Evolutionary conservation across 1,139 yeast species (phyloP).

Genomic region (Yamadazyma conglobata): DNA sequence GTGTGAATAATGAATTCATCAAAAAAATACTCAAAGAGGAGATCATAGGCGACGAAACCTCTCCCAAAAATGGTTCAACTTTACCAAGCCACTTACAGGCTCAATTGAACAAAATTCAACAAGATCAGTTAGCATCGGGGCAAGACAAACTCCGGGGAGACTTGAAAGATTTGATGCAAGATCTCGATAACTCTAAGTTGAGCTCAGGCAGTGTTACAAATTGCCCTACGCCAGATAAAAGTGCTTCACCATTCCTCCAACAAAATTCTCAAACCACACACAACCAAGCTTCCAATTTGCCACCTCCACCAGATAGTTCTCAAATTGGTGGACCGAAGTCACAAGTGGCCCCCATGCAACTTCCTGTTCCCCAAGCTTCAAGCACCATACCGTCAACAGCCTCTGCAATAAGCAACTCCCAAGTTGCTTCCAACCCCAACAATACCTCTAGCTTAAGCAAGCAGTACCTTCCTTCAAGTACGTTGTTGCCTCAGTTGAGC

Average conservation of each 20-base stretch:
- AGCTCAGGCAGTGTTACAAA: slow-evolving; percentile 14
- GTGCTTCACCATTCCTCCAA: slow-evolving; percentile 1
- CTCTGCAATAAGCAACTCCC: not conserved
- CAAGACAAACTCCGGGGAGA: slow-evolving; percentile 11
- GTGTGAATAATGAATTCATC: slow-evolving; percentile 1
- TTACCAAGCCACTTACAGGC: slow-evolving; percentile 12
- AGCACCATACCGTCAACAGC: slow-evolving; percentile 1
- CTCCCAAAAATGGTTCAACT: too few relatives aligned
- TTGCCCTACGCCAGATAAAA: not conserved
- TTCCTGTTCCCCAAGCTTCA: too few relatives aligned
- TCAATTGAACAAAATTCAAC: slow-evolving; percentile 13
- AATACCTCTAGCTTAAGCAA: slow-evolving; percentile 1
- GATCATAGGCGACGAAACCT: too few relatives aligned
- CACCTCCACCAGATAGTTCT: too few relatives aligned
- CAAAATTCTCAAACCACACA: too few relatives aligned
- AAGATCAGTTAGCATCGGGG: slow-evolving; percentile 9
- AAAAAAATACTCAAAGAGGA: not conserved
- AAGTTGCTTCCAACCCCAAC: not conserved
- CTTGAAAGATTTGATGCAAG: slow-evolving; percentile 13
- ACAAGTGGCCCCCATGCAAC: slow-evolving; percentile 1
- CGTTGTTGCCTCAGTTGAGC: slow-evolving; percentile 2
- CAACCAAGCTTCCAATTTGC: too few relatives aligned
- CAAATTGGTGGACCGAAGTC: too few relatives aligned
- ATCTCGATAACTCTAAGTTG: slow-evolving; percentile 16
- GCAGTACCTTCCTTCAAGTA: slow-evolving; percentile 2